Evolutionary conservation across 495 filamentous ascomycete species (phyloP).

Genomic region (Xylaria palmicola): DNA sequence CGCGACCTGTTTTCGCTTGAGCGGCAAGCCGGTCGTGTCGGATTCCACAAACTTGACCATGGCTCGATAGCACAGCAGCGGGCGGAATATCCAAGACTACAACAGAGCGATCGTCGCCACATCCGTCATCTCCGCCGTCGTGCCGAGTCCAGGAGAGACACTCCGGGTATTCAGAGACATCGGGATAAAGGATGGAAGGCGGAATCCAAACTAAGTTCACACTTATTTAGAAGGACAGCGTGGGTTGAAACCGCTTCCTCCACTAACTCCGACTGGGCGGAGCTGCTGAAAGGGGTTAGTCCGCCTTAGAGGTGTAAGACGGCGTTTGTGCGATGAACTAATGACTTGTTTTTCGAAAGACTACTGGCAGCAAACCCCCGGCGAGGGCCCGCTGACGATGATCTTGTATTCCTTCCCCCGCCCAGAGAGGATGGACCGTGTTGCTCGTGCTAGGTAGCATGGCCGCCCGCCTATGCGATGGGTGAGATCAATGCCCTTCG

Average conservation of each 20-base stretch:
- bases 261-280: conserved; percentile 4
- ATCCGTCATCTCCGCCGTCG: conserved; percentile 13
- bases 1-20: conserved; percentile 49
- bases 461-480: background rate
- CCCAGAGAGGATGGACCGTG: background rate
- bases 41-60: conserved; percentile 47
- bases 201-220: too few species aligned
- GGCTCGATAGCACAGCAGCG: conserved; percentile 11
- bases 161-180: background rate
- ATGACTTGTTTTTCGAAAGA: too few species aligned
- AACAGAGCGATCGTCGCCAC: background rate
- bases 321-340: too few species aligned
- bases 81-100: conserved; percentile 3
- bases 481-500: background rate
- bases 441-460: background rate
- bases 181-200: too few species aligned
- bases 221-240: too few species aligned
- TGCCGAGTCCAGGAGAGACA: background rate
- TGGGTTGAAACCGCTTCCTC: background rate
- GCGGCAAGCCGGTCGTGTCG: conserved; percentile 41
- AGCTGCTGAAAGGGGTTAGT: background rate
- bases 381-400: background rate
- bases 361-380: background rate
- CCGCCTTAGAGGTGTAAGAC: too few species aligned
- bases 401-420: background rate